Base-by-base conservation (phyloP, 768 basidiomycete genomes). In the Collybia sp. region DNA sequence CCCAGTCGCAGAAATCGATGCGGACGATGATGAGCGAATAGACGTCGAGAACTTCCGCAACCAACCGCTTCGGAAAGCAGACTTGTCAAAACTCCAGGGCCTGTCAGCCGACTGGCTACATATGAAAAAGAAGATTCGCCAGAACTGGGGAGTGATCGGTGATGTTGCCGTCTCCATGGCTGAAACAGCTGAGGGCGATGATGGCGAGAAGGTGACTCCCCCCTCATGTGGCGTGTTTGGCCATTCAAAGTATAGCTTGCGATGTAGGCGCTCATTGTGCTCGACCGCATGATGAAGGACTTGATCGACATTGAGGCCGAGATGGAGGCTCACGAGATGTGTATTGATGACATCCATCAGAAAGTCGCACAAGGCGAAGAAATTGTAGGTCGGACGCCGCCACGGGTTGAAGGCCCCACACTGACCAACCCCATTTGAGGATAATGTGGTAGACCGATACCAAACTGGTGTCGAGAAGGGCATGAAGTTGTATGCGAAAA, bases 261-360 rank as follows among this genome's bases (percentile, higher is more conserved):
- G 40, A 40, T 42, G 32, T 47, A 87, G 85, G 69, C 72, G 30
- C 58, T 88, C 17, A 64, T 62, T 15, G 72, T 79, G 50, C 69
- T 93, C 3, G 90, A 94, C 47, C 33, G 40, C 16, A 68, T 84
- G 40, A 85, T 92, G 77, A 82, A 76, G 55, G 71, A 76, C 38
- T 68, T 88, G 2, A 67, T 93, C 17, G 87, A 91, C 54, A 71
- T 85, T 12, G 71, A 79, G 39, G 65, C 73, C 2, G 79, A 84
- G 54, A 79, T 90, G 68, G 64, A 61, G 12, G 64, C 71, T 3
- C 82, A 90, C 52, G 74, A 76, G 46, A 52, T 69, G 19, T 66
- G 73, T 5, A 62, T 92, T 40, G 69, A 71, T 25, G 72, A 71
- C 6, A 63, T 92, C 6, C 66, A 82, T 33, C 80, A 88, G 53